Conservation (phyloP, 164 flowering plant genomes). For the Kingdonia uniflora region DNA sequence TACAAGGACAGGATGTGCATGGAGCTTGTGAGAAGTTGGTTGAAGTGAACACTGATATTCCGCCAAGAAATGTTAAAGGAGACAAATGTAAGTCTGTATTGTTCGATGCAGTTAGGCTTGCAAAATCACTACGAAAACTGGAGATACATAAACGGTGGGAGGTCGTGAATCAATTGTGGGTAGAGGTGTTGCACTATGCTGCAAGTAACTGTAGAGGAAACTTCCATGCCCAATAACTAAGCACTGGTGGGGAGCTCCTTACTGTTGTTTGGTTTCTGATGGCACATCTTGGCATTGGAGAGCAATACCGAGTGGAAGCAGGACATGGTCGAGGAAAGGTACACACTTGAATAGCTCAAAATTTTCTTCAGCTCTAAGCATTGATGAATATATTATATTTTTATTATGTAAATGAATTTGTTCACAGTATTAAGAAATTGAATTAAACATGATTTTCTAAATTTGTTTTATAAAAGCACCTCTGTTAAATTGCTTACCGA, state of each 20-base stretch:
- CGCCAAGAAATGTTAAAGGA: constrained; percentile 10
- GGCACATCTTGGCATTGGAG: not conserved
- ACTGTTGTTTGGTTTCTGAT: not conserved
- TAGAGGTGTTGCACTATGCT: not conserved
- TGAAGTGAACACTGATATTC: not conserved
- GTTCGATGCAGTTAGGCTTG: constrained; percentile 14
- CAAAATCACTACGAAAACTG: constrained; percentile 3
- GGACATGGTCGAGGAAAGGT: no score
- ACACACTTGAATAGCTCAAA: no score
- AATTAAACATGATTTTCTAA: no score
- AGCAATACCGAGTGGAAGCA: not conserved
- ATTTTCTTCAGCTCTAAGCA: no score
- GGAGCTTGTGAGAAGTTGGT: constrained; percentile 4
- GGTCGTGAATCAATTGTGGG: not conserved
- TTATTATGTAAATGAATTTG: no score
- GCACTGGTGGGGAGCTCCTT: not conserved
- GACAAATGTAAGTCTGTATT: constrained; percentile 17
- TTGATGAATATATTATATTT: no score
- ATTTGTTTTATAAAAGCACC: no score
- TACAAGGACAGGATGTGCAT: no score
- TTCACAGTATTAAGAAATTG: no score
- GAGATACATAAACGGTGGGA: constrained; percentile 1
- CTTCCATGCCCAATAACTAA: not conserved
- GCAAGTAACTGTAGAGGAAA: not conserved
- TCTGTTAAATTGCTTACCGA: no score